Base-by-base conservation (phyloP, 2,329 filamentous ascomycete genomes). In the Alternaria gaisen region DNA sequence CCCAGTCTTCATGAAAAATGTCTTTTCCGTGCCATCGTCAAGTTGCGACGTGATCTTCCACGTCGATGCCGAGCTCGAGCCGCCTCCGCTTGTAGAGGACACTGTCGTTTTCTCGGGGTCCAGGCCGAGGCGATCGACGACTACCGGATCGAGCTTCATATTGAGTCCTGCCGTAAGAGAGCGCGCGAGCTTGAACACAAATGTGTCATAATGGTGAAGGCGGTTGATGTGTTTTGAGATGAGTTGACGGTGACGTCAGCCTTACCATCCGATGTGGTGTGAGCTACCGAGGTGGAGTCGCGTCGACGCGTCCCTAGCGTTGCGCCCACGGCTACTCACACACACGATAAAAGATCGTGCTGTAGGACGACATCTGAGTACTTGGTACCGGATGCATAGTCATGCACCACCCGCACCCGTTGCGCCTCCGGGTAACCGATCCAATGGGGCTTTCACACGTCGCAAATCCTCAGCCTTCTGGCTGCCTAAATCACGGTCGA, bases 1-100 rank as follows among this genome's bases (percentile, higher is more conserved):
- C 0, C 88, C 89, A 0, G 85, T 91, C 79, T 94, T 94, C 77
- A 94, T 86, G 75, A 94, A 94, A 71, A 86, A 93, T 20, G 82
- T 79, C 65, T 81, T 82, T 1, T 83, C 79, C 43, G 80, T 80
- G 30, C 85, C 87, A 68, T 87, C 80, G 16, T 77, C 66, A 3
- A 80, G 71, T 54, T 76, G 80, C 5, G 80, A 80, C 5, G 79
- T 81, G 44, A 87, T 82, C 73, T 89, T 91, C 58, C 85, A 89
- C 0, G 90, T 91, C 0, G 88, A 88, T 1, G 90, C 83, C 65
- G 80, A 83, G 57, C 81, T 83, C 59, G 91, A 91, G 42, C 88
- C 88, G 1, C 89, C 90, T 48, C 88, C 86, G 58, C 90, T 90
- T 63, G 89, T 85, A 4, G 86, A 81, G 1, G 83, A 80, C 12